These are phyloP conservation scores for Fusarium concolor DNA, from an alignment of 2,329 filamentous ascomycete genomes.

Conservation along the genomic window DNA sequence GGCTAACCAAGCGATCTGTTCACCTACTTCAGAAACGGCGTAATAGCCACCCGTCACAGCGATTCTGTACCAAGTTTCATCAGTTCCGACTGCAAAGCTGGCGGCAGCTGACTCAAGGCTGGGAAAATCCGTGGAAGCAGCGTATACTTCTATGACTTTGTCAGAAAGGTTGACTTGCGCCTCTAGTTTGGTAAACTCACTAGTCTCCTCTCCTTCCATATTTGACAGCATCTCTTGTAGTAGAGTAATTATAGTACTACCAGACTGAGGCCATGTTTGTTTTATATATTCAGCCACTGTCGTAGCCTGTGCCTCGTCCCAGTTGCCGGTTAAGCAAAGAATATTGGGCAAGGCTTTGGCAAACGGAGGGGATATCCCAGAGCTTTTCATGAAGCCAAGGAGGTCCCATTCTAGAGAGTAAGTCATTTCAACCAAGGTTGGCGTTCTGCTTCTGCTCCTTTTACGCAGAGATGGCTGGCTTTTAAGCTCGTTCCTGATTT, in stretches of 20 bases:
- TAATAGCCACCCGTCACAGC: background rate
- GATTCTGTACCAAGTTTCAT: background rate
- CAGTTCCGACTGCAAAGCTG: no score
- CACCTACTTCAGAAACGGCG: constrained; percentile 11
- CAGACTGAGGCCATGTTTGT: constrained; percentile 15
- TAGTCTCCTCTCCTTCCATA: background rate
- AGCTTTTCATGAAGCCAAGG: background rate
- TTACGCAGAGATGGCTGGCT: background rate
- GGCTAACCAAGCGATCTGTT: constrained; percentile 20
- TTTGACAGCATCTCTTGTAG: background rate
- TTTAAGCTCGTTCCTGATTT: background rate
- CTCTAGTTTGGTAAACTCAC: background rate
- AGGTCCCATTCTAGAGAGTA: background rate
- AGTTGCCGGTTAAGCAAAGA: background rate
- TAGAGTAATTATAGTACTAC: accelerated
- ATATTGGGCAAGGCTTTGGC: background rate
- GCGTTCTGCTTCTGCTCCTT: background rate
- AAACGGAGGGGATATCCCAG: background rate
- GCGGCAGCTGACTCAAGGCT: background rate
- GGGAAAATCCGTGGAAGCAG: background rate
- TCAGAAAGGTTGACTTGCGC: background rate
- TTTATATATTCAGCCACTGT: constrained; percentile 4
- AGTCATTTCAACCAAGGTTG: background rate
- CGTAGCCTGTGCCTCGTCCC: background rate
- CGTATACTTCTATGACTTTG: background rate